A percentile compares a stretch with the other conserved stretches of the same genome.
Conservation (phyloP, 495 filamentous ascomycete species). For the Talaromyces ruber region DNA sequence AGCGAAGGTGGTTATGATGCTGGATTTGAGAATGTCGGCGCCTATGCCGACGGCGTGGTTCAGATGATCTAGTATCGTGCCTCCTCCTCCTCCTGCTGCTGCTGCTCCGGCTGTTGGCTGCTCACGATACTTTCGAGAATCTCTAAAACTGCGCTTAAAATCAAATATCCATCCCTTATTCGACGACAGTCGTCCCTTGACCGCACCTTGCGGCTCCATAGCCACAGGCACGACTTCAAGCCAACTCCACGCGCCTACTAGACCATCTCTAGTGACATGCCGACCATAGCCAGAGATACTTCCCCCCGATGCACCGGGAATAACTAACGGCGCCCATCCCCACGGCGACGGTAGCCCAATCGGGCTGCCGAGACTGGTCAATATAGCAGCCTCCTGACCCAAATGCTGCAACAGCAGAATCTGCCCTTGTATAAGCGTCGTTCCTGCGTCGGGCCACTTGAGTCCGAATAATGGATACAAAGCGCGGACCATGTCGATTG, state of each 20-base stretch:
- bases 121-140: background rate
- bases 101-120: background rate
- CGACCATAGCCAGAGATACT: background rate
- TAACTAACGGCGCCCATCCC: background rate
- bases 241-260: background rate
- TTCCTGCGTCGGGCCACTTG: background rate
- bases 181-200: background rate
- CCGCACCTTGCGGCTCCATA: background rate
- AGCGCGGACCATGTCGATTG: background rate
- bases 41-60: background rate
- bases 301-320: background rate
- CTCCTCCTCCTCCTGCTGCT: background rate
- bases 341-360: background rate
- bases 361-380: background rate
- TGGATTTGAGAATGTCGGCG: background rate
- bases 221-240: background rate
- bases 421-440: background rate
- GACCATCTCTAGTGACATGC: background rate
- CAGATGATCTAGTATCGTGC: background rate
- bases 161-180: background rate
- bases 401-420: background rate
- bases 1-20: background rate
- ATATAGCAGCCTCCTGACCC: background rate
- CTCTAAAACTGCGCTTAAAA: background rate
- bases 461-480: background rate